Evolutionary conservation across 768 basidiomycete genomes (phyloP).

Genomic region (Phlebiopsis flavidoalba): DNA sequence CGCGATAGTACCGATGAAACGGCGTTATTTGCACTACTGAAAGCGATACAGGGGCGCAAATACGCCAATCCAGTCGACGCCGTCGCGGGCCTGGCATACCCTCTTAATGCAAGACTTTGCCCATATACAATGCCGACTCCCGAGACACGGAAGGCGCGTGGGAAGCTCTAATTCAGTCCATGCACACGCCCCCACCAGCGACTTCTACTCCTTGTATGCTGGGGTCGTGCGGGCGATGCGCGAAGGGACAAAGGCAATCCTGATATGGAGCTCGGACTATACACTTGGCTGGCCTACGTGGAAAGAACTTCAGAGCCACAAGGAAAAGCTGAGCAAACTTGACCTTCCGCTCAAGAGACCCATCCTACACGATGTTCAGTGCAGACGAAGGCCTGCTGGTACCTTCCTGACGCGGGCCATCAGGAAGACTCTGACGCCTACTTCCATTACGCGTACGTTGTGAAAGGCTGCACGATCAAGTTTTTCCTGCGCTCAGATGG

Average conservation of each 20-base stretch:
- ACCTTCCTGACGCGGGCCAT: not conserved
- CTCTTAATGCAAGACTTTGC: not conserved
- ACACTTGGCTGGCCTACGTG: no score
- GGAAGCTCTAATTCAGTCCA: not conserved
- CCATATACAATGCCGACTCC: not conserved
- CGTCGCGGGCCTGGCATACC: not conserved
- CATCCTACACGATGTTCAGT: no score
- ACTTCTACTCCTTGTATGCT: no score
- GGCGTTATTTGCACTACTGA: not conserved
- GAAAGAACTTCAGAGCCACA: no score
- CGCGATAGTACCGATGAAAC: not conserved
- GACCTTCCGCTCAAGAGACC: not conserved
- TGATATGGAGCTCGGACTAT: no score
- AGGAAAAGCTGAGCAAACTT: no score
- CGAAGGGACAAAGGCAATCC: no score
- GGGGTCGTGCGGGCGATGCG: no score
- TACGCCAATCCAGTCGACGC: not conserved
- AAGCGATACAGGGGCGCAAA: not conserved
- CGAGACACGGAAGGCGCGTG: not conserved
- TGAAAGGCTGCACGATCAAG: not conserved
- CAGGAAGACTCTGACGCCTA: not conserved
- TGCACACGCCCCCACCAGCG: not conserved
- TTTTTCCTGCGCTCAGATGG: not conserved
- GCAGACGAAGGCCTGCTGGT: not conserved
- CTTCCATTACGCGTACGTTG: not conserved